Evolutionary conservation across 352 stramenopile genomes (phyloP), one percentile per base, ranked within the genome.

Genomic region (Pythium aquatile): DNA sequence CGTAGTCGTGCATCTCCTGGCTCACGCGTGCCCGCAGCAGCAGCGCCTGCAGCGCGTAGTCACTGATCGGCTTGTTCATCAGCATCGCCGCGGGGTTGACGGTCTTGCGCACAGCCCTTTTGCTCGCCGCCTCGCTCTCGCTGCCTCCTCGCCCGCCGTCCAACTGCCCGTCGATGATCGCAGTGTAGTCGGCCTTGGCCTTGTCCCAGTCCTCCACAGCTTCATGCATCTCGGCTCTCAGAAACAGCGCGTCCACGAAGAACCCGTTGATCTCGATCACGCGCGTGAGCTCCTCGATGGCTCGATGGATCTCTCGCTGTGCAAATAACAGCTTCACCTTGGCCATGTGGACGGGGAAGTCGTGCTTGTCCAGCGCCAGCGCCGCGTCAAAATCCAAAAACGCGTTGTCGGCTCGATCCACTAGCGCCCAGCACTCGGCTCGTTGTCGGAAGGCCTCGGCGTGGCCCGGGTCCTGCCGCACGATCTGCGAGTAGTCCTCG

Each of bases 241-340:
- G 66, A 55, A 90, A 88, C 24, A 93, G 39, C 10, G 77, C 83
- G 47, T 90, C 78, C n/a, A 93, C 68, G 39, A 91, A 90, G 71
- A 91, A 90, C 0, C 81, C 81, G 56, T 81, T 93, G 7, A 78
- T 52, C 49, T 77, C 58, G 29, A 93, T 57, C 29, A 93, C 78
- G 2, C 48, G 48, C 9, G 78, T 88, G 20, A 91, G 68, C 65
- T 88, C 80, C 3, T 72, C 66, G 37, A 93, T 78, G 16, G 83
- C 83, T 10, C 56, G 37, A 35, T 58, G 61, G 0, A 77, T 59
- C 35, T 88, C 68, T 28, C 68, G 67, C 24, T 79, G 73, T n/a
- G 81, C 70, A 11, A 78, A 75, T 46, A 73, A 77, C 6, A 93
- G 57, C 58, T 74, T 82, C 1, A 81, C 81, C 14, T 77, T 75